These are phyloP conservation scores for Gonium pectorale DNA, from an alignment of 139 green algal species.

Conservation along the genomic window DNA sequence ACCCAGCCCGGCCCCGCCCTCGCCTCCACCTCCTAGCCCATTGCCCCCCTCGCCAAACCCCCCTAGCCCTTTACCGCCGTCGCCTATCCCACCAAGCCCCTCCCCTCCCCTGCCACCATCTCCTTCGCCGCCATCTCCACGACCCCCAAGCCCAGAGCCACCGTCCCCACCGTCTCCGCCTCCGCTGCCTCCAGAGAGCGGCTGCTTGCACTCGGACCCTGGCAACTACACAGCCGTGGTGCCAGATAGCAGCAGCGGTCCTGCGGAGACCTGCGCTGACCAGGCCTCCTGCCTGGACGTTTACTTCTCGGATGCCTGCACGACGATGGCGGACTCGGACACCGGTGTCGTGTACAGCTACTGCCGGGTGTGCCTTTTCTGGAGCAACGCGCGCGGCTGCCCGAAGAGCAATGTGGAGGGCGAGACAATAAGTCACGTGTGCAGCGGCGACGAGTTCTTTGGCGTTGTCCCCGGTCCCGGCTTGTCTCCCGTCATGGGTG, in stretches of 20 bases:
- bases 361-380: conserved; percentile 4
- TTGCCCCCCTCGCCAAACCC: too few relatives aligned
- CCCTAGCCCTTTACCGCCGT: too few relatives aligned
- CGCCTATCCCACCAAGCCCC: too few relatives aligned
- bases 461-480: background rate
- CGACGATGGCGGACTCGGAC: background rate
- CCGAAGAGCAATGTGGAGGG: too few relatives aligned
- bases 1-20: too few relatives aligned
- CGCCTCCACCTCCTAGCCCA: too few relatives aligned
- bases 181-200: too few relatives aligned
- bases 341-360: background rate
- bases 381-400: background rate
- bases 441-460: background rate
- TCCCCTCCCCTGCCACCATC: too few relatives aligned
- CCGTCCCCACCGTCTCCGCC: too few relatives aligned
- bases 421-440: background rate
- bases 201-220: background rate
- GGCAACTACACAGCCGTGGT: background rate
- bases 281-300: background rate
- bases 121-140: too few relatives aligned
- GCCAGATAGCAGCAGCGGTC: background rate
- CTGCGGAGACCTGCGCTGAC: background rate
- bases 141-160: too few relatives aligned
- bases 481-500: background rate
- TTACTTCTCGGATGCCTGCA: background rate